These are phyloP conservation scores for Colletotrichum aenigma DNA, from an alignment of 2,329 filamentous ascomycete species.

Conservation along the genomic window DNA sequence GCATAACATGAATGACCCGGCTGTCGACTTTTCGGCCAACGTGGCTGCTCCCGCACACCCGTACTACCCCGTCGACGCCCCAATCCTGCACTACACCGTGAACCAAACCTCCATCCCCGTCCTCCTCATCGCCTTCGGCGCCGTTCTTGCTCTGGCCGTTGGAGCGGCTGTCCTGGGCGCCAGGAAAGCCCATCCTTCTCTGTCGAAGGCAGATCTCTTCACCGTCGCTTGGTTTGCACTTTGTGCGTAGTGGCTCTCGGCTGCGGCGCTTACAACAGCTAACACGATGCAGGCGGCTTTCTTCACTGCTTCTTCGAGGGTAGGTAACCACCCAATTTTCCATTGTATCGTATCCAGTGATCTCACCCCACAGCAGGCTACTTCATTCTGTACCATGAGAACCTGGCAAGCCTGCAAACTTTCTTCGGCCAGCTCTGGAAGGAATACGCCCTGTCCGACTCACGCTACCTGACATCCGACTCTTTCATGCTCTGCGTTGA, in stretches of 20 bases:
- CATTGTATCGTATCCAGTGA: not conserved
- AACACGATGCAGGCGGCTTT: constrained; percentile 56
- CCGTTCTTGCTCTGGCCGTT: constrained; percentile 40
- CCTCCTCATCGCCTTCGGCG: constrained; percentile 42
- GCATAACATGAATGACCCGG: not conserved
- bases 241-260: constrained; percentile 42
- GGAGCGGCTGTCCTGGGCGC: constrained; percentile 34
- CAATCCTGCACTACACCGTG: constrained; percentile 48
- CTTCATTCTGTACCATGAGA: constrained; percentile 72
- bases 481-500: constrained; percentile 89
- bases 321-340: constrained; percentile 28
- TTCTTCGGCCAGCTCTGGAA: constrained; percentile 90
- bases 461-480: constrained; percentile 82
- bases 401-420: constrained; percentile 70
- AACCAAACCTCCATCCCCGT: constrained; percentile 45
- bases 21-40: not conserved
- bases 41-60: constrained; percentile 41
- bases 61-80: constrained; percentile 51
- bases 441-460: constrained; percentile 87
- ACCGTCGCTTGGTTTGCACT: constrained; percentile 59
- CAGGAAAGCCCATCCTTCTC: constrained; percentile 28
- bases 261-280: not conserved
- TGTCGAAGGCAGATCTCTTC: constrained; percentile 44
- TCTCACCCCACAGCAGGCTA: constrained; percentile 57
- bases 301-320: constrained; percentile 86